Conservation (phyloP, 306 rosid genomes). For the Ammopiptanthus mongolicus region DNA sequence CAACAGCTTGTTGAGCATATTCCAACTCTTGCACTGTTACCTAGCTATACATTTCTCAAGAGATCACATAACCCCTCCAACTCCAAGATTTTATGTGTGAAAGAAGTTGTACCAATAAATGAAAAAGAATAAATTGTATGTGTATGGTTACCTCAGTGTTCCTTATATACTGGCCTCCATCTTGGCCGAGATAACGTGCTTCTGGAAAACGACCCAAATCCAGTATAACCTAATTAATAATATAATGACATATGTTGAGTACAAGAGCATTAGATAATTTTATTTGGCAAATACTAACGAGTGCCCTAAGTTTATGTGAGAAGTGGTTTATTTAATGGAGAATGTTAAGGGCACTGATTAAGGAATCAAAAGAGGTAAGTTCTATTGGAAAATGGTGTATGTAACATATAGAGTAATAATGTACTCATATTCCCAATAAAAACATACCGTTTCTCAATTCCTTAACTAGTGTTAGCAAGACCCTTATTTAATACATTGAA, state of each 20-base stretch:
- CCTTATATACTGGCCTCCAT: constrained; percentile 45
- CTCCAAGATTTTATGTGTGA: not conserved
- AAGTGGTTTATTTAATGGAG: too few relatives aligned
- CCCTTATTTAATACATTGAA: too few relatives aligned
- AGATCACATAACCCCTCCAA: constrained; percentile 7
- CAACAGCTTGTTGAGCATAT: constrained; percentile 55
- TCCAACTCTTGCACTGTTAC: constrained; percentile 63
- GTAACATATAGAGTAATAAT: too few relatives aligned
- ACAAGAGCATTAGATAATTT: not conserved
- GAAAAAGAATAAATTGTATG: not conserved
- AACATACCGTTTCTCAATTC: too few relatives aligned
- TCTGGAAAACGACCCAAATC: constrained; percentile 67
- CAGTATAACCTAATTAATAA: constrained; percentile 43
- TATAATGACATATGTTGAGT: not conserved
- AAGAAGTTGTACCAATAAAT: not conserved
- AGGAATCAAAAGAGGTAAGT: too few relatives aligned
- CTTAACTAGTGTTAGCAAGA: too few relatives aligned
- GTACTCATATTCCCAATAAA: too few relatives aligned
- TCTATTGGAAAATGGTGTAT: too few relatives aligned
- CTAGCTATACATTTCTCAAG: constrained; percentile 35
- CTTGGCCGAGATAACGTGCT: constrained; percentile 56
- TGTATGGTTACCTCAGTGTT: constrained; percentile 36
- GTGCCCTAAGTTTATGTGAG: too few relatives aligned
- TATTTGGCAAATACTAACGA: too few relatives aligned
- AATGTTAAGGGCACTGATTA: too few relatives aligned